phyloP scores from a whole-genome alignment of 768 basidiomycete genomes.

The Serendipita vermifera region DNA sequence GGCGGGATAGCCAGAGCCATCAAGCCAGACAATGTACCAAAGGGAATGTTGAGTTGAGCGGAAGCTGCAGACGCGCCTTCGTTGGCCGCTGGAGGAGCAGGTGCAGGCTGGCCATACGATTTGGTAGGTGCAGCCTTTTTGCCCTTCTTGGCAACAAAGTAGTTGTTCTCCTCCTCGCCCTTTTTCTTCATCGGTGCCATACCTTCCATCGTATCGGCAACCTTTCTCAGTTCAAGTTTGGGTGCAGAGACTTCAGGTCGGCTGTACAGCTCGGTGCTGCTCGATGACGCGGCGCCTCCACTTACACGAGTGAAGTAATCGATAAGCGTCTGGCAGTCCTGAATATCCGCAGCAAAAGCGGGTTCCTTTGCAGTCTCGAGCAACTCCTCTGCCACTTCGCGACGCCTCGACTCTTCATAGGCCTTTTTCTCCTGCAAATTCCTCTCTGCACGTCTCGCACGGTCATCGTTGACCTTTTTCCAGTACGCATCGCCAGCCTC shows the following conservation, averaged over 20 bases:
- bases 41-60: constrained; percentile 56
- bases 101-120: constrained; percentile 14
- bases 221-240: constrained; percentile 72
- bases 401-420: constrained; percentile 65
- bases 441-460: constrained; percentile 67
- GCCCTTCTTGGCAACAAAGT: constrained; percentile 54
- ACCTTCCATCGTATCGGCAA: constrained; percentile 56
- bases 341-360: constrained; percentile 84
- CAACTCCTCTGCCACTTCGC: constrained; percentile 64
- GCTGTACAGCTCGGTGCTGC: constrained; percentile 32
- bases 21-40: constrained; percentile 78
- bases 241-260: constrained; percentile 32
- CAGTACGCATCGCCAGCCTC: constrained; percentile 76
- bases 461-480: constrained; percentile 78
- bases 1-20: constrained; percentile 81
- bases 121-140: constrained; percentile 26
- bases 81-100: constrained; percentile 25
- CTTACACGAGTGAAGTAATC: constrained; percentile 59
- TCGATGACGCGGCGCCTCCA: constrained; percentile 20
- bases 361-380: constrained; percentile 84
- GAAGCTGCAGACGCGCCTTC: constrained; percentile 18
- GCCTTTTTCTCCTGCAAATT: constrained; percentile 60
- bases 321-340: constrained; percentile 90
- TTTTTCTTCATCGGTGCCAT: constrained; percentile 82
- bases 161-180: constrained; percentile 67